Evolutionary conservation across 2,329 filamentous ascomycete genomes (phyloP).

Genomic region (Colletotrichum cereale): DNA sequence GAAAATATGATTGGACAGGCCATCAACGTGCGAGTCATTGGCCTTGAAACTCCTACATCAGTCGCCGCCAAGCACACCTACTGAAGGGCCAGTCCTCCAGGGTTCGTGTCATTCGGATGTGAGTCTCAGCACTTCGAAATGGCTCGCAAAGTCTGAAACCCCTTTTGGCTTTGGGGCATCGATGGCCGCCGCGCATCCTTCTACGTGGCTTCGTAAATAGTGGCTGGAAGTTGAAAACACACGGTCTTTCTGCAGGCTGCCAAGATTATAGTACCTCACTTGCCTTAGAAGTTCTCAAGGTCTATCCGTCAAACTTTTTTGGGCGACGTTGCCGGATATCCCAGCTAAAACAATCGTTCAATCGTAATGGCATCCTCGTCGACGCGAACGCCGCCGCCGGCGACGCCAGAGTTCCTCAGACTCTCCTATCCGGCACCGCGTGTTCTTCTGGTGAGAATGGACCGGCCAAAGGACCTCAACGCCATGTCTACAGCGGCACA

Average conservation of each 20-base stretch:
- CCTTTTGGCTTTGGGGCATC: rapidly evolving
- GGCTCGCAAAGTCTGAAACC: too few relatives aligned
- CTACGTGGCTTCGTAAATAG: not conserved
- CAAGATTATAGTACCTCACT: not conserved
- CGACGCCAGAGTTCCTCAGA: slow-evolving; percentile 49
- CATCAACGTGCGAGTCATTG: slow-evolving; percentile 8
- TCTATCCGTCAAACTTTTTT: not conserved
- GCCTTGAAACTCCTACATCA: not conserved
- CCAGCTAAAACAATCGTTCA: too few relatives aligned
- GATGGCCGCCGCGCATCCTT: not conserved
- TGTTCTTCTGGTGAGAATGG: slow-evolving; percentile 56
- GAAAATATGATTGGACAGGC: not conserved
- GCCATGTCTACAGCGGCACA: slow-evolving; percentile 56
- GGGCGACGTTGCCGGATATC: not conserved
- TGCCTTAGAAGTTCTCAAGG: not conserved
- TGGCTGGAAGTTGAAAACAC: too few relatives aligned
- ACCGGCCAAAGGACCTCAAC: slow-evolving; percentile 55
- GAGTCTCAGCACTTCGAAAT: not conserved
- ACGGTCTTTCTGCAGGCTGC: not conserved
- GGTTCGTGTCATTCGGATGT: not conserved
- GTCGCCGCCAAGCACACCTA: not conserved
- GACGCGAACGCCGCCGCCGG: slow-evolving; percentile 50
- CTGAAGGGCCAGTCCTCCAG: too few relatives aligned
- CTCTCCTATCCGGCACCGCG: slow-evolving; percentile 56
- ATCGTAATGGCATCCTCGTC: slow-evolving; percentile 30